phyloP scores from a whole-genome alignment of 2,329 filamentous ascomycete genomes.

The Cercospora sojina region DNA sequence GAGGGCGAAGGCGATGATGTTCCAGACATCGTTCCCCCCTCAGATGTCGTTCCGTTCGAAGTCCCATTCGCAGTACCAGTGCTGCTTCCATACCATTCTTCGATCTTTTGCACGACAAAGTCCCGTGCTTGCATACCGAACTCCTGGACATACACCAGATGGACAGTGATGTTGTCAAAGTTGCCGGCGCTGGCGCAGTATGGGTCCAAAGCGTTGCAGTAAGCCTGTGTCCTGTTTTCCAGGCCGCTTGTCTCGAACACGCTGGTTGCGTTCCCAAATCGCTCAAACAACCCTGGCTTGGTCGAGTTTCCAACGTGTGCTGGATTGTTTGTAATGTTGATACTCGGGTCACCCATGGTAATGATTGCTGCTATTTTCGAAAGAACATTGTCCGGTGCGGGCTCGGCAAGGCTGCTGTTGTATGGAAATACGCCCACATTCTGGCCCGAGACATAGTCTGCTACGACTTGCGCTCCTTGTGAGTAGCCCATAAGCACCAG shows the following conservation, averaged over 20 bases:
- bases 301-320: conserved; percentile 27
- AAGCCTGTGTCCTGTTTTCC: conserved; percentile 14
- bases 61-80: conserved; percentile 6
- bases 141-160: conserved; percentile 22
- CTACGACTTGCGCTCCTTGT: conserved; percentile 27
- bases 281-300: conserved; percentile 22
- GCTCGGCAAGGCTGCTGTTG: conserved; percentile 17
- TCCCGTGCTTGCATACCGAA: conserved; percentile 19
- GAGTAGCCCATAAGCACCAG: conserved; percentile 28
- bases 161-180: conserved; percentile 19
- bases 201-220: conserved; percentile 25
- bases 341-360: conserved; percentile 25
- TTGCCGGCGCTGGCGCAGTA: conserved; percentile 23
- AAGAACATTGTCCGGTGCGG: conserved; percentile 15
- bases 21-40: neutral
- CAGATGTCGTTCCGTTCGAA: neutral
- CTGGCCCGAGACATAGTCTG: conserved; percentile 24
- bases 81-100: conserved; percentile 9
- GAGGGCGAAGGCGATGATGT: neutral
- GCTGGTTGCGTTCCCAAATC: conserved; percentile 8
- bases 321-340: conserved; percentile 17
- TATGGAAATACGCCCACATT: conserved; percentile 16
- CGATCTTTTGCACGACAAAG: conserved; percentile 21
- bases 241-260: conserved; percentile 16
- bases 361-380: conserved; percentile 18